Evolutionary conservation across 2,329 filamentous ascomycete species (phyloP).

Genomic region (Pseudopyricularia cyperi): DNA sequence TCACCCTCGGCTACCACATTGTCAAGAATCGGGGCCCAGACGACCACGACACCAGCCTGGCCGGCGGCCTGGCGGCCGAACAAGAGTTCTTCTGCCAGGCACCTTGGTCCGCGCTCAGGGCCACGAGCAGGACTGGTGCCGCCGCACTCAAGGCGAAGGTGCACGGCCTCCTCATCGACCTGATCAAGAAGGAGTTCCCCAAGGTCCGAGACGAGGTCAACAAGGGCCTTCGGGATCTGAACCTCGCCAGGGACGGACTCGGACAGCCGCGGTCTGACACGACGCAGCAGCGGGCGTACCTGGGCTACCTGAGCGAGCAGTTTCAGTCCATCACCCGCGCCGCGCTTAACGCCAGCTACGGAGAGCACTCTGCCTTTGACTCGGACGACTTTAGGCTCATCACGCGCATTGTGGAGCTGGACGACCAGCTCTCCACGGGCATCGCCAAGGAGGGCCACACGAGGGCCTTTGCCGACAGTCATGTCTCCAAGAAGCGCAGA

Average conservation of each 20-base stretch:
- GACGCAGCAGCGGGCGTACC: slow-evolving; percentile 19
- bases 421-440: slow-evolving; percentile 18
- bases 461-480: slow-evolving; percentile 25
- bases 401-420: slow-evolving; percentile 22
- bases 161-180: slow-evolving; percentile 21
- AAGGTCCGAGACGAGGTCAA: slow-evolving; percentile 19
- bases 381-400: slow-evolving; percentile 19
- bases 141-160: slow-evolving; percentile 21
- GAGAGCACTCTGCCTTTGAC: slow-evolving; percentile 15
- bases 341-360: slow-evolving; percentile 23
- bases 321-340: slow-evolving; percentile 15
- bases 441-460: slow-evolving; percentile 17
- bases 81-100: slow-evolving; percentile 20
- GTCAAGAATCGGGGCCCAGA: slow-evolving; percentile 34
- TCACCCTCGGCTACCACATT: slow-evolving; percentile 33
- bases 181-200: slow-evolving; percentile 24
- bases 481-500: slow-evolving; percentile 10
- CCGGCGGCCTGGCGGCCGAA: slow-evolving; percentile 19
- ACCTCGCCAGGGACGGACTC: slow-evolving; percentile 12
- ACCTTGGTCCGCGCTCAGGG: slow-evolving; percentile 20
- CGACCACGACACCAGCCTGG: slow-evolving; percentile 18
- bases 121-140: slow-evolving; percentile 18
- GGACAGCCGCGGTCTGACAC: slow-evolving; percentile 15
- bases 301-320: slow-evolving; percentile 14
- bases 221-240: slow-evolving; percentile 3